Conservation (phyloP, 768 basidiomycete genomes). For the Pisolithus sp. region DNA sequence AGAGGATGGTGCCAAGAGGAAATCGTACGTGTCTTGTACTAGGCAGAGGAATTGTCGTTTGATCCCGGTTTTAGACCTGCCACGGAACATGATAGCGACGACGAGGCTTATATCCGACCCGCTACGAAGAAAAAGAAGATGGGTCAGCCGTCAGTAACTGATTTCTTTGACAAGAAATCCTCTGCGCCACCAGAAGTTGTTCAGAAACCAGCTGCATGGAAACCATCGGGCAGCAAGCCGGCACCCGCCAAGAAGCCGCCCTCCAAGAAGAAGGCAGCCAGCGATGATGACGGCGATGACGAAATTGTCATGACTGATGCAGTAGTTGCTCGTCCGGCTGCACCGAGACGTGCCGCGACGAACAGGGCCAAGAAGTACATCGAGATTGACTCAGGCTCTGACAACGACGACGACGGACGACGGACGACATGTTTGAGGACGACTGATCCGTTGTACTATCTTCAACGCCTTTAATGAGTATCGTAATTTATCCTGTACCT, state of each 20-base stretch:
- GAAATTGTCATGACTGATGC: constrained; percentile 40
- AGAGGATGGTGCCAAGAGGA: constrained; percentile 47
- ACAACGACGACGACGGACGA: constrained; percentile 34
- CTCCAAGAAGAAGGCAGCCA: constrained; percentile 33
- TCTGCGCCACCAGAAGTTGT: constrained; percentile 27
- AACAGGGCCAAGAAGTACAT: constrained; percentile 55
- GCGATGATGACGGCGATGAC: constrained; percentile 45
- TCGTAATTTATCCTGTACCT: background rate
- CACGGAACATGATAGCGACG: constrained; percentile 35
- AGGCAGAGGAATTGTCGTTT: constrained; percentile 6
- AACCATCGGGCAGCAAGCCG: constrained; percentile 54
- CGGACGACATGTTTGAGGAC: constrained; percentile 42
- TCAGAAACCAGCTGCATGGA: constrained; percentile 39
- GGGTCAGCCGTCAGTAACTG: constrained; percentile 40
- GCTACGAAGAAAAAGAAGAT: constrained; percentile 48
- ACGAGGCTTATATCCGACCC: constrained; percentile 39
- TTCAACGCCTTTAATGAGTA: background rate
- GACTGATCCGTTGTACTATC: constrained; percentile 22
- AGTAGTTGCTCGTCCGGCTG: constrained; percentile 34
- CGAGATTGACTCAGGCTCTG: constrained; percentile 49
- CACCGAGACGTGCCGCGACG: constrained; percentile 44
- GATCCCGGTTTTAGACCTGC: constrained; percentile 23
- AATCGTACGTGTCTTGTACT: constrained; percentile 44
- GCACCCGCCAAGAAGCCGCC: constrained; percentile 49
- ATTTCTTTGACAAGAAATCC: constrained; percentile 52